Evolutionary conservation across 371 early-diverging fungal species (phyloP).

Genomic region (Chytridiales sp.): DNA sequence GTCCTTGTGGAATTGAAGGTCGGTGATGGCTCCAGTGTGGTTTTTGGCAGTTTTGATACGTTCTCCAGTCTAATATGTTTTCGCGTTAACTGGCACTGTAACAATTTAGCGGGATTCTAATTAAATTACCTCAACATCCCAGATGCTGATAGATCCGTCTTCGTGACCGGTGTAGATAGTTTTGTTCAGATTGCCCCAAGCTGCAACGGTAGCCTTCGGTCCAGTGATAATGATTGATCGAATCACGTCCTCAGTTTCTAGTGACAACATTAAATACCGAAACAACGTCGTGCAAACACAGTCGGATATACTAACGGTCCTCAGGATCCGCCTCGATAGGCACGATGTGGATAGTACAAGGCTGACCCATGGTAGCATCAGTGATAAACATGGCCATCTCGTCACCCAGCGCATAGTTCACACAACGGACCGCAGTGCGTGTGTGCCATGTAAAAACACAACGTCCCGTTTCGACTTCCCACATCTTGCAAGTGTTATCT

Average conservation of each 20-base stretch:
- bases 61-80: slow-evolving; percentile 56
- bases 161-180: slow-evolving; percentile 91
- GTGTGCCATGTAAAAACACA: slow-evolving; percentile 86
- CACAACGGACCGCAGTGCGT: slow-evolving; percentile 89
- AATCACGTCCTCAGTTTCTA: slow-evolving; percentile 76
- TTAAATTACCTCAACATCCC: slow-evolving; percentile 62
- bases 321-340: slow-evolving; percentile 66
- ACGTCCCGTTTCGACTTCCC: slow-evolving; percentile 95
- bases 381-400: slow-evolving; percentile 86
- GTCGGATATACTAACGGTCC: slow-evolving; percentile 30
- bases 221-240: slow-evolving; percentile 64
- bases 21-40: slow-evolving; percentile 81
- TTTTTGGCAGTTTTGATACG: slow-evolving; percentile 61
- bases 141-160: slow-evolving; percentile 85
- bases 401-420: slow-evolving; percentile 89
- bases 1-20: slow-evolving; percentile 91
- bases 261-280: background rate
- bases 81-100: too few relatives aligned
- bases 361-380: slow-evolving; percentile 94
- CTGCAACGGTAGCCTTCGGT: slow-evolving; percentile 88
- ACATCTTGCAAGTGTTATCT: slow-evolving; percentile 91
- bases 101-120: background rate
- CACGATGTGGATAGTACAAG: slow-evolving; percentile 79
- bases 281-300: background rate
- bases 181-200: slow-evolving; percentile 89